Evolutionary conservation across 768 basidiomycete genomes (phyloP).

Genomic region (Rhodosporidiobolus odoratus): DNA sequence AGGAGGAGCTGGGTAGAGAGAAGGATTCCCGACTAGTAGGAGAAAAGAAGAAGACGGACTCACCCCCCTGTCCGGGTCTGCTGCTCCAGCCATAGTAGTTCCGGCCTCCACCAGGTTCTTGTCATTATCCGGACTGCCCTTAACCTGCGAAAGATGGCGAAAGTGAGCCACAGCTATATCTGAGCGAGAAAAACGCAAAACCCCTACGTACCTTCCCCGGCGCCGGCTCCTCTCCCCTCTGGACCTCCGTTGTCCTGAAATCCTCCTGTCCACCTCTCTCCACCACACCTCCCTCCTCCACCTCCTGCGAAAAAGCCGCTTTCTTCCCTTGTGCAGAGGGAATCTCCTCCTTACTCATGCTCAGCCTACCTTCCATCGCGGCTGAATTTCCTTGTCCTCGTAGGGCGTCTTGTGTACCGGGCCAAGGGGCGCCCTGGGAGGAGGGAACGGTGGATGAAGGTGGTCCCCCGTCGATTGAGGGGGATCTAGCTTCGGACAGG

Average conservation of each 20-base stretch:
- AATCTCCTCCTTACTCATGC: background rate
- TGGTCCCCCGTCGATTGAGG: background rate
- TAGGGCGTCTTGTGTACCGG: constrained; percentile 24
- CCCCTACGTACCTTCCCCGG: constrained; percentile 4
- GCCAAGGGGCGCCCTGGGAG: background rate
- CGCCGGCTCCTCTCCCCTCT: constrained; percentile 1
- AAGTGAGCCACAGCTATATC: too few species aligned
- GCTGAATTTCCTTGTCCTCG: constrained; percentile 24
- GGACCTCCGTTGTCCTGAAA: background rate
- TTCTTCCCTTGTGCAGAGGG: background rate
- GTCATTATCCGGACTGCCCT: background rate
- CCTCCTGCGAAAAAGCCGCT: background rate
- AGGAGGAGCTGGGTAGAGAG: too few species aligned
- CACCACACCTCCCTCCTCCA: background rate
- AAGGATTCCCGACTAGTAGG: too few species aligned
- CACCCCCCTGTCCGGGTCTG: constrained; percentile 10
- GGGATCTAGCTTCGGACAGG: too few species aligned
- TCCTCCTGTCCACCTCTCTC: background rate
- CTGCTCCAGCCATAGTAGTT: constrained; percentile 19
- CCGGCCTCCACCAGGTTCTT: constrained; percentile 21
- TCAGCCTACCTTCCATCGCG: background rate
- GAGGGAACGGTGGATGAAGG: background rate
- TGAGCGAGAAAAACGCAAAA: background rate
- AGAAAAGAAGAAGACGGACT: background rate
- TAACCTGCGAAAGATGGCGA: background rate